Evolutionary conservation across 371 early-diverging fungal species (phyloP), one percentile per base, ranked within the genome.

Genomic region (Cokeromyces recurvatus): DNA sequence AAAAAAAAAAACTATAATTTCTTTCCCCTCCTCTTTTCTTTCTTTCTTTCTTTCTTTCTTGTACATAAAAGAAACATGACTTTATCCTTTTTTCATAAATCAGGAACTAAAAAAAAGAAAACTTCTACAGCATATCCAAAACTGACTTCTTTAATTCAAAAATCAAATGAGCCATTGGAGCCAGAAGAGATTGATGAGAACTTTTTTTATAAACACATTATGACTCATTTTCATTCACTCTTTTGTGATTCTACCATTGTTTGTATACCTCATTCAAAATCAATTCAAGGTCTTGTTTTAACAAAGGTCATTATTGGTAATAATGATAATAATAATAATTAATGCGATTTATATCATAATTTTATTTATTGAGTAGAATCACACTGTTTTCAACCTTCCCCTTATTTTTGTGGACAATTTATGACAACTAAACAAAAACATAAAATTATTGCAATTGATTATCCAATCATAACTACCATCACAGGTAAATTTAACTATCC

Each of bases 231-330:
- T 38, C 59, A 64, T 35, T 43, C 53, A 11, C 39, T 73, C 19
- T 78, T 79, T 41, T 66, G 65, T 31, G 75, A 74, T 2, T 71
- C 74, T 14, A 46, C 63, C 19, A 70, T 79, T 23, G 65, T 82
- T 9, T 79, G 80, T 54, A 65, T 82, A 31, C 82, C 82, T 16
- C 73, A 75, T 46, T 74, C 78, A 43, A 58, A 70, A 14, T 77
- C 71, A 22, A 60, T 82, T 3, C 66, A 69, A 43, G 80, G 80
- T 9, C 45, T 82, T 24, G 53, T 68, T 3, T 51, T 79, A 25
- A 74, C 77, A 25, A 78, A 77, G 55, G 60, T 72, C 24, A 78
- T 78, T 48, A 73, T 79, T 35, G 78, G 82, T 82, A 68, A 52
- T 22, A 10, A 41, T 32, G 7, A 40, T 22, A 32, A 15, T 15